Evolutionary conservation across 129 eudicot genomes (phyloP), one percentile per base, ranked within the genome.

Genomic region (Centrapalus pauciflorus): DNA sequence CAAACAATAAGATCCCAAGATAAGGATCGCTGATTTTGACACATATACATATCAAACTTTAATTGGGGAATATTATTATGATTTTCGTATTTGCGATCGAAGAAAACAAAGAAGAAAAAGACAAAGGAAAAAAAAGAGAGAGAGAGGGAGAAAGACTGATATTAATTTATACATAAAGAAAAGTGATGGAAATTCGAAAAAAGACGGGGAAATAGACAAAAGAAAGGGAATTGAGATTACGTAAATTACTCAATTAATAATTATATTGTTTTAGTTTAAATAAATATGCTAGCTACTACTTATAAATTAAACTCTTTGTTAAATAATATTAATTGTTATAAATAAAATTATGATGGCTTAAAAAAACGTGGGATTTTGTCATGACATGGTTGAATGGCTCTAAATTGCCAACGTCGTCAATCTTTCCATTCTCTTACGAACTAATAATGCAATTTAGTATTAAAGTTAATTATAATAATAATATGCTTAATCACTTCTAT

Each of bases 181-280:
- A n/a, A n/a, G n/a, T n/a, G n/a, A 9, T 57, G 56, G 43, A 45
- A 67, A 58, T 57, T 21, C 26, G 35, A 29, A 45, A 32, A 59
- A 17, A 29, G 57, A 59, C 60, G 32, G 12, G 34, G 29, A 26
- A 58, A 70, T 48, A 46, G 76, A 70, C 76, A 70, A 70, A 59
- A 17, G 4, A 27, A 29, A 70, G 43, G 48, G 60, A 28, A 70
- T 58, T 70, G 67, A 56, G 68, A 58, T 70, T 58, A 59, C 25
- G 40, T 26, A 14, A 56, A 55, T 55, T 12, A 3, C 5, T 54
- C 23, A 54, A 25, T 10, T 54, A 54, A 35, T 6, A 13, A 7
- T 28, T 28, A 13, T 56, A 1, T 7, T 28, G n/a, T 56, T 55
- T 56, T 17, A n/a, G 6, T 28, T 17, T 56, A 56, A 28, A 28